A percentile compares a stretch with the other conserved stretches of the same genome.
Conservation (phyloP, 176 grass and related monocot genomes). For the Secale cereale region DNA sequence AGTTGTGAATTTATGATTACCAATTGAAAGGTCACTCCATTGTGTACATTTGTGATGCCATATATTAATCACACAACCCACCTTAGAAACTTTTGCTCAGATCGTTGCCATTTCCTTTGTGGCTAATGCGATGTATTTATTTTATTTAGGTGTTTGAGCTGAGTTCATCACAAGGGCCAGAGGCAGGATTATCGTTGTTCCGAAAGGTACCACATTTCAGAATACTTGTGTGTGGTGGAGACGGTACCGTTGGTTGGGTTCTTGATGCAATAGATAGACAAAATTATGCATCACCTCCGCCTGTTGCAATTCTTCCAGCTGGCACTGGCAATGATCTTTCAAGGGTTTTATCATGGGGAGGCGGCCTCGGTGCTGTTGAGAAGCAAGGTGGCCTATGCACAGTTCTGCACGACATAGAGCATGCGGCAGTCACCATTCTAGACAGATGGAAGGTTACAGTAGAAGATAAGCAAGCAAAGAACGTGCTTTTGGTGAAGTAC, state of each 20-base stretch:
- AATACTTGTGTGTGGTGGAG: conserved; percentile 72
- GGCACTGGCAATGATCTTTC: conserved; percentile 84
- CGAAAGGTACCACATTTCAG: conserved; percentile 75
- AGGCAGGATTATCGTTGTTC: conserved; percentile 54
- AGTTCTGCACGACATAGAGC: conserved; percentile 55
- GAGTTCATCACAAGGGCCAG: conserved; percentile 63
- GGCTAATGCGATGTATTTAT: conserved; percentile 12
- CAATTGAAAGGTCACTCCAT: too few species aligned
- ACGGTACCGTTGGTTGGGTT: conserved; percentile 79
- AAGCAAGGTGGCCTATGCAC: conserved; percentile 56
- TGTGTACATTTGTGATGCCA: neutral
- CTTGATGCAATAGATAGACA: conserved; percentile 62
- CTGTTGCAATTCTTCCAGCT: conserved; percentile 83
- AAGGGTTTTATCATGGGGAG: conserved; percentile 68
- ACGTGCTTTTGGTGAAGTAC: conserved; percentile 38
- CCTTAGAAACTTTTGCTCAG: neutral
- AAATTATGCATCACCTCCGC: conserved; percentile 73
- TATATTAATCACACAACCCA: neutral
- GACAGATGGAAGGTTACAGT: conserved; percentile 69
- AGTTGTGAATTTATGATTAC: too few species aligned
- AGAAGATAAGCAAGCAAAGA: conserved; percentile 52
- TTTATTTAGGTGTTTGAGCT: conserved; percentile 60
- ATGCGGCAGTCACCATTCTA: conserved; percentile 66
- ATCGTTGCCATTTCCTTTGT: neutral
- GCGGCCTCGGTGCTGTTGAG: conserved; percentile 61